phyloP scores from a whole-genome alignment of 257 asterid species.

The Jasminum sambac region DNA sequence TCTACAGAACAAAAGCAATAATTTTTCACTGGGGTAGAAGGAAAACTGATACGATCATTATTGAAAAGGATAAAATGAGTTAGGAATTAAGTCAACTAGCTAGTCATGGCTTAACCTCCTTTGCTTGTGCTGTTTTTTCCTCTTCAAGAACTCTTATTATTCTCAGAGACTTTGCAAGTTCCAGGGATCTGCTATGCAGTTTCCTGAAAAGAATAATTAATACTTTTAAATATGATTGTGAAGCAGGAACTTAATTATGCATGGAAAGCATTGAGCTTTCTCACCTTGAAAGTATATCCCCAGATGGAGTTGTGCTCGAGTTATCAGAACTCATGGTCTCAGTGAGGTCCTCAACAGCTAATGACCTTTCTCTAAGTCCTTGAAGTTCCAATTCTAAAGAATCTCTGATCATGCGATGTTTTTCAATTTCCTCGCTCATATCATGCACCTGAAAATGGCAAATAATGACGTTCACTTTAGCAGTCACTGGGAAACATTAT shows the following conservation, averaged over 20 bases:
- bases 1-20: conserved; percentile 44
- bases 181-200: conserved; percentile 43
- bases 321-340: conserved; percentile 49
- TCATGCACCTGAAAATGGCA: conserved; percentile 57
- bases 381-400: conserved; percentile 64
- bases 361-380: conserved; percentile 64
- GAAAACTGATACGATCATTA: conserved; percentile 10
- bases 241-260: conserved; percentile 22
- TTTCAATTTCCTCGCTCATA: conserved; percentile 76
- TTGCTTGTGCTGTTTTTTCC: conserved; percentile 61
- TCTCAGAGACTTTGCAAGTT: conserved; percentile 45
- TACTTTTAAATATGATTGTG: conserved; percentile 17
- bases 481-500: conserved; percentile 4
- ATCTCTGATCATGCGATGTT: conserved; percentile 56
- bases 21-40: conserved; percentile 21
- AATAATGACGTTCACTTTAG: conserved; percentile 16
- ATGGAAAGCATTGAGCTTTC: conserved; percentile 23
- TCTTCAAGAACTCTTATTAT: conserved; percentile 59
- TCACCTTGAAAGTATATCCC: conserved; percentile 54
- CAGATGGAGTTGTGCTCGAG: conserved; percentile 40
- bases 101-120: conserved; percentile 48
- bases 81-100: conserved; percentile 7
- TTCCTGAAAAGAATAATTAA: conserved; percentile 32
- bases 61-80: background rate
- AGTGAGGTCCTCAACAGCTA: conserved; percentile 62